phyloP scores from a whole-genome alignment of 2,329 filamentous ascomycete genomes.

The Dendrostoma leiphaemia region DNA sequence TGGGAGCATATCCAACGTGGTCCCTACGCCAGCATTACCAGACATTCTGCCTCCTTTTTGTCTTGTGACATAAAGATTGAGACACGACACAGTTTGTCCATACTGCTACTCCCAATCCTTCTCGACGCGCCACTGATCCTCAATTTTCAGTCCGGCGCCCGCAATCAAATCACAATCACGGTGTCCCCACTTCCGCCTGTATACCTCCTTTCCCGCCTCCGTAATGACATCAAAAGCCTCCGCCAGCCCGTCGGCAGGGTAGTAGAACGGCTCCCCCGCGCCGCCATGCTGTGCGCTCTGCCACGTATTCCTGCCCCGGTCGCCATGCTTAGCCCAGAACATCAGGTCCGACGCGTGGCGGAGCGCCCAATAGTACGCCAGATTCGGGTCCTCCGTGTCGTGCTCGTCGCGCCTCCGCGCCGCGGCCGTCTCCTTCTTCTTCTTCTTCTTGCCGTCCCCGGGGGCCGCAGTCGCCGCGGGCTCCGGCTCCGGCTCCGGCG shows the following conservation, averaged over 20 bases:
- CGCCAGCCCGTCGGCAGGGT: conserved; percentile 43
- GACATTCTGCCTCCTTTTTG: no score
- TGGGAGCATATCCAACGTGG: no score
- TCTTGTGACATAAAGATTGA: no score
- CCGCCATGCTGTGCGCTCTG: conserved; percentile 50
- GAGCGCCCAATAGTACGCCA: conserved; percentile 29
- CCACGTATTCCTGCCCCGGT: conserved; percentile 48
- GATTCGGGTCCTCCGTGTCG: conserved; percentile 21
- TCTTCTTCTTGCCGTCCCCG: conserved; percentile 18
- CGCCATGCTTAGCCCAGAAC: conserved; percentile 41
- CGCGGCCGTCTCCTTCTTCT: conserved; percentile 9
- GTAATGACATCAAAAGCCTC: conserved; percentile 42
- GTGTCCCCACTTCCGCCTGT: conserved; percentile 41
- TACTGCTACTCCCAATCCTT: conserved; percentile 31
- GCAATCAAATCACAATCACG: conserved; percentile 32
- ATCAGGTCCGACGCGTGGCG: conserved; percentile 32
- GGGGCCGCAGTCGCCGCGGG: no score
- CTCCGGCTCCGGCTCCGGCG: conserved; percentile 10
- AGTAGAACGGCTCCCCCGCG: conserved; percentile 51
- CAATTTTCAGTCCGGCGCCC: conserved; percentile 26
- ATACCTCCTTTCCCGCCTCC: conserved; percentile 41
- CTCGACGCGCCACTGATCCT: conserved; percentile 35
- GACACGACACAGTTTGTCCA: no score
- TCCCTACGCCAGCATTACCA: no score
- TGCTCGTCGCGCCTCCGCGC: neutral